Base-by-base conservation (phyloP, 2,329 filamentous ascomycete genomes). In the Aspergillus nomiae region DNA sequence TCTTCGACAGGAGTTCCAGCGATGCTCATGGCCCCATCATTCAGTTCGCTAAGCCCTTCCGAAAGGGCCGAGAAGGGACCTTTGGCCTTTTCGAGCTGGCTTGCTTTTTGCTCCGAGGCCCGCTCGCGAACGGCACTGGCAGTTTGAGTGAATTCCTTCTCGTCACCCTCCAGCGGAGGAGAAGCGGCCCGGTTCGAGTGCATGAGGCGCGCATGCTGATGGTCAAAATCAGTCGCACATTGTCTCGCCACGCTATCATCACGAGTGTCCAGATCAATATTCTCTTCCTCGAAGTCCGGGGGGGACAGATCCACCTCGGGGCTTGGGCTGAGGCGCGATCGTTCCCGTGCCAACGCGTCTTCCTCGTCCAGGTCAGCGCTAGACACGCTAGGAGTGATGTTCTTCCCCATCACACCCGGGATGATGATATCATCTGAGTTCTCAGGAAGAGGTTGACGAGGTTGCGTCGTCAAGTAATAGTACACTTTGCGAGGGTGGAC, bases 131-230 rank as follows among this genome's bases (percentile, higher is more conserved):
- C 86, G 56, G 90, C 92, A 69, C 92, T 92, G 19, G 95, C 95
- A 1, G 94, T 98, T 79, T 96, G 92, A 8, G 94, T 97, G 74
- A 99, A 99, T 78, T 98, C 95, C 74, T 91, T 92, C 83, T 98
- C 94, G 71, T 98, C 94, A 71, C 91, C 92, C 80, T 98, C 94
- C 43, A 98, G 84, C 19, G 93, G 92, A 58, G 94, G 94, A 67
- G 92, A 95, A 28, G 90, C 88, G n/a, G 90, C 90, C 63, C 91
- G 88, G 64, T 88, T 85, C 65, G 86, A 88, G 70, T 89, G 86
- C 65, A 80, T 76, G 34, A 80, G 62, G 58, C 91, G 88, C 64
- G 87, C 84, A 69, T 86, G 87, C 69, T 87, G 73, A 50, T 80
- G 79, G 50, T 82, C 79, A 9, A 89, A 86, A 71, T 90, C 90